Evolutionary conservation across 2,329 filamentous ascomycete genomes (phyloP), one percentile per base, ranked within the genome.

Genomic region (Emergomyces africanus): DNA sequence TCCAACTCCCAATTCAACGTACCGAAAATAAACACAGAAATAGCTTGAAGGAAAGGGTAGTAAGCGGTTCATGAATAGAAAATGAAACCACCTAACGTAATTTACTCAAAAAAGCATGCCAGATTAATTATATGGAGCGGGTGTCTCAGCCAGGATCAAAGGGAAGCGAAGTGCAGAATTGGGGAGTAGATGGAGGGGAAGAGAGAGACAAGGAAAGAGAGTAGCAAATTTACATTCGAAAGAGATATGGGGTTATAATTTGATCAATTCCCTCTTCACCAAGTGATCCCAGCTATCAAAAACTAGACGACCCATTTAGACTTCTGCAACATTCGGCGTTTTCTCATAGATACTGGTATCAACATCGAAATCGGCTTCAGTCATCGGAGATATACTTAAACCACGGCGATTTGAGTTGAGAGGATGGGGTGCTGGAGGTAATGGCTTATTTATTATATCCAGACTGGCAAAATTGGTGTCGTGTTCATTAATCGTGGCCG

Each of bases 381-480:
- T 2, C 3, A 46, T 20, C 1, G 57, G 44, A 28, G 46, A 50
- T 1, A 49, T 41, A 30, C 41, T 57, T n/a, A 49, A 30, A 33
- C 25, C 41, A 30, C 46, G 25, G 5, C 48, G 46, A 23, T 46
- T 42, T 10, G 25, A 20, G 18, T 54, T 57, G 28, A 41, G 39
- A 6, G 39, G 30, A 9, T 35, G 54, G 14, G 54, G 30, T 5
- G 54, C 46, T 20, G 30, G 25, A 12, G 60, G 53, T 25, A 53
- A 15, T 15, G 60, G 57, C 14, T 61, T 59, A 37, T 23, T 57
- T 33, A 55, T 30, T 23, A 57, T 58, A 25, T 54, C 54, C 4
- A 53, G 53, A 35, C 9, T 49, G 33, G 58, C 53, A 49, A 46
- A 50, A 49, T 46, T 57, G 41, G 48, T 42, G 25, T 33, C 53